A percentile compares a stretch with the other conserved stretches of the same genome.
Conservation (phyloP, 2,329 filamentous ascomycete species). For the Madurella mycetomatis region DNA sequence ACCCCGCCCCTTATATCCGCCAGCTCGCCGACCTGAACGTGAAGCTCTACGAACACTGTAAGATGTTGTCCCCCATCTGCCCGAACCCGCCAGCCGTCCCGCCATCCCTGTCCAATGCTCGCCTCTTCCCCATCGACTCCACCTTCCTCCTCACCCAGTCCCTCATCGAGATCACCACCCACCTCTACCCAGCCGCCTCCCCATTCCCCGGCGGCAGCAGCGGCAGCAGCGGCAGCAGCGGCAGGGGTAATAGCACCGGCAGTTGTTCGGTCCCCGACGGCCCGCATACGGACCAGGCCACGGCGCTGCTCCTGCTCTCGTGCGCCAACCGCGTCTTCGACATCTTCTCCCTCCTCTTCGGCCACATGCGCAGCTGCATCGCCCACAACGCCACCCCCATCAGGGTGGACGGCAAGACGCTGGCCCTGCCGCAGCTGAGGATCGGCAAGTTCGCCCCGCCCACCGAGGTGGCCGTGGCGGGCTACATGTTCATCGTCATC, state of each 20-base stretch:
- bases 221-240: too few species aligned
- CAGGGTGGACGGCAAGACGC: not conserved
- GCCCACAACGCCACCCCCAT: not conserved
- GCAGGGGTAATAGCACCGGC: too few species aligned
- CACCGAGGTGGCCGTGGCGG: not conserved
- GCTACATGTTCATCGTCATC: conserved; percentile 11
- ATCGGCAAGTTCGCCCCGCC: conserved; percentile 2
- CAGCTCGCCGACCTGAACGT: conserved; percentile 11
- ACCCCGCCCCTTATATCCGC: conserved; percentile 1
- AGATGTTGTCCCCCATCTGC: not conserved
- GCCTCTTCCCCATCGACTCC: conserved; percentile 3
- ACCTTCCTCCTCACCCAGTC: conserved; percentile 7
- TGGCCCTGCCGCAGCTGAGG: not conserved
- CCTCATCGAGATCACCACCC: conserved; percentile 4
- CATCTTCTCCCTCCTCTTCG: conserved; percentile 2
- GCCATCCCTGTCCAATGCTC: not conserved
- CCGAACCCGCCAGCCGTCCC: not conserved
- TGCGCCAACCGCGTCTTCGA: conserved; percentile 11
- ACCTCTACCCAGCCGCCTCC: not conserved
- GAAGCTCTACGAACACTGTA: conserved; percentile 4
- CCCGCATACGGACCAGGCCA: not conserved
- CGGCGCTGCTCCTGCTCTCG: conserved; percentile 3
- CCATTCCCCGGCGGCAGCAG: not conserved
- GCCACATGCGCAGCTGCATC: conserved; percentile 8
- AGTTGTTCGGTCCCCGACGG: too few species aligned